phyloP scores from a whole-genome alignment of 2,329 filamentous ascomycete genomes.

The Calonectria leucothoes region DNA sequence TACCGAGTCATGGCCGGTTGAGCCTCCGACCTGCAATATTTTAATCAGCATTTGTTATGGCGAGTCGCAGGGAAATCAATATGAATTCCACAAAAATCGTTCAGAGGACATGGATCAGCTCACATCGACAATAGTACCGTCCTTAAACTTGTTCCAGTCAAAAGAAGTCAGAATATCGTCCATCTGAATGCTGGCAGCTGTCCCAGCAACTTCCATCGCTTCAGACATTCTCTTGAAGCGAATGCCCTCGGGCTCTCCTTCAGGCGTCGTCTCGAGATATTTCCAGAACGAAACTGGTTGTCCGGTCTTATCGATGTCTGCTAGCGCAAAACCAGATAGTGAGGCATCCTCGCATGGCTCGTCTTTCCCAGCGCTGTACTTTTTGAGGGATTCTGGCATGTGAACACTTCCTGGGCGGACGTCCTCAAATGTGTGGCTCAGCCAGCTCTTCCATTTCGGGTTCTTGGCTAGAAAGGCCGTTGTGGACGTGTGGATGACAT shows the following conservation, averaged over 20 bases:
- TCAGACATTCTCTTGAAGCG: slow-evolving; percentile 28
- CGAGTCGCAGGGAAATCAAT: too few species aligned
- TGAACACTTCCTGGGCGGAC: slow-evolving; percentile 45
- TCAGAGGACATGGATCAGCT: neutral
- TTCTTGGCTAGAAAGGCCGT: slow-evolving; percentile 48
- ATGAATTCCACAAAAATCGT: neutral
- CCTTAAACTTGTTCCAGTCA: slow-evolving; percentile 39
- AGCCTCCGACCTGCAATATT: slow-evolving; percentile 39
- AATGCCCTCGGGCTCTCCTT: slow-evolving; percentile 32
- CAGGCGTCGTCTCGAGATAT: slow-evolving; percentile 19
- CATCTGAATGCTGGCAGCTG: slow-evolving; percentile 7
- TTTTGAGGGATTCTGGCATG: slow-evolving; percentile 44
- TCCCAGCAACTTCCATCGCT: slow-evolving; percentile 22
- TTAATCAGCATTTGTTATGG: neutral
- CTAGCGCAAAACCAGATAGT: slow-evolving; percentile 49
- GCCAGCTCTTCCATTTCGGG: slow-evolving; percentile 34
- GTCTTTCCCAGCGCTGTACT: slow-evolving; percentile 44
- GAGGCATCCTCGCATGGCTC: slow-evolving; percentile 45
- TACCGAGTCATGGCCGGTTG: slow-evolving; percentile 37
- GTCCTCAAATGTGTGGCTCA: slow-evolving; percentile 49
- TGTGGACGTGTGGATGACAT: slow-evolving; percentile 48
- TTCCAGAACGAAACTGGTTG: slow-evolving; percentile 25
- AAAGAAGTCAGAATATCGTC: slow-evolving; percentile 25
- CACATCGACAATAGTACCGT: slow-evolving; percentile 43
- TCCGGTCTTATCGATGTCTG: slow-evolving; percentile 24